Percentiles rank a stretch among this genome's conserved stretches.
Conservation (phyloP, 805 yeast species). For the Dipodascopsis uninucleata region DNA sequence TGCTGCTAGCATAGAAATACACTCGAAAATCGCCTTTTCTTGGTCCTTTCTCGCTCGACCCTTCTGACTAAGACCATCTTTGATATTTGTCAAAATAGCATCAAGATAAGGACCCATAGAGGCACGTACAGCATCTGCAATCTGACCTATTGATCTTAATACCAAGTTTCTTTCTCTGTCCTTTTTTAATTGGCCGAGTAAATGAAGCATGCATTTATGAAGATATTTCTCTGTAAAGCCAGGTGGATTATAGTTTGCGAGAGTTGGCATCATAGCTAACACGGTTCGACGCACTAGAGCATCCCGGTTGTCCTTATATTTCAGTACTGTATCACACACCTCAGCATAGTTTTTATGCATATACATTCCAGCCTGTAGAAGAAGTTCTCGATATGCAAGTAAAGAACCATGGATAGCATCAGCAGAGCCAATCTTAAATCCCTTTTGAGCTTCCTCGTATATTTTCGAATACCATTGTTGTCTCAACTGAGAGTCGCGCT, state of each 20-base stretch:
- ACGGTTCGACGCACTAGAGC: slow-evolving; percentile 76
- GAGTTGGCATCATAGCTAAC: slow-evolving; percentile 74
- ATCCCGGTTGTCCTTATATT: slow-evolving; percentile 73
- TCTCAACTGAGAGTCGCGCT: slow-evolving; percentile 67
- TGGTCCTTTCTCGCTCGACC: slow-evolving; percentile 62
- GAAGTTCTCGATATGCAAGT: slow-evolving; percentile 73
- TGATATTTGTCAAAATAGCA: slow-evolving; percentile 75
- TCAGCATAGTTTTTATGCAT: slow-evolving; percentile 68
- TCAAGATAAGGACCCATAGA: slow-evolving; percentile 85
- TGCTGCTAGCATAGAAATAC: slow-evolving; percentile 77
- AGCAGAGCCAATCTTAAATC: slow-evolving; percentile 46
- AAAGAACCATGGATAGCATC: slow-evolving; percentile 87
- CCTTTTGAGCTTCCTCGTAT: slow-evolving; percentile 62
- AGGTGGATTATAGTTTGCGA: slow-evolving; percentile 73
- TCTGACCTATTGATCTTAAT: slow-evolving; percentile 76
- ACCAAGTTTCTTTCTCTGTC: slow-evolving; percentile 74
- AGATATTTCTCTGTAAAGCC: slow-evolving; percentile 75
- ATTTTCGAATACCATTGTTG: slow-evolving; percentile 72
- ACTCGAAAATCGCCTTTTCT: slow-evolving; percentile 82
- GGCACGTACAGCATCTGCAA: slow-evolving; percentile 71
- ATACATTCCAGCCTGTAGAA: slow-evolving; percentile 67
- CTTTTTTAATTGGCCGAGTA: slow-evolving; percentile 71
- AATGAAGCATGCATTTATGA: slow-evolving; percentile 72
- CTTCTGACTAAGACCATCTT: slow-evolving; percentile 70
- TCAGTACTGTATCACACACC: slow-evolving; percentile 68